Percentiles rank a stretch among this genome's conserved stretches.
phyloP scores from a whole-genome alignment of 192 early-diverging fungal genomes.

The Haplosporangium gracile region DNA sequence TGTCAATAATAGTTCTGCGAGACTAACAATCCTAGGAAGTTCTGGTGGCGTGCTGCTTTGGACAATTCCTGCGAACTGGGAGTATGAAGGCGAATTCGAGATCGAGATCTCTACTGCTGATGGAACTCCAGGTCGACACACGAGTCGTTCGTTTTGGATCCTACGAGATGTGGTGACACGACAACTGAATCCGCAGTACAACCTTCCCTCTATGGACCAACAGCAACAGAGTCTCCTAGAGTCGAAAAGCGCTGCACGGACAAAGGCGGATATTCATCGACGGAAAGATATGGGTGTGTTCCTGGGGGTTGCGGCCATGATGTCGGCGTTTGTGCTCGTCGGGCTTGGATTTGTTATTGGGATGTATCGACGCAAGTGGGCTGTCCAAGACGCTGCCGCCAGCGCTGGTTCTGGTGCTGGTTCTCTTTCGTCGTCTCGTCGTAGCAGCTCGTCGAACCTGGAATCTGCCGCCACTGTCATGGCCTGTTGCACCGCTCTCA shows the following conservation, averaged over 20 bases:
- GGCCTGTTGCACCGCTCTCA: not conserved
- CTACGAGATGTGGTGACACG: slow-evolving; percentile 36
- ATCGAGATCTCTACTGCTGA: slow-evolving; percentile 9
- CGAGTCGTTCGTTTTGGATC: slow-evolving; percentile 38
- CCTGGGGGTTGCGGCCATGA: slow-evolving; percentile 35
- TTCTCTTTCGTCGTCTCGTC: not conserved
- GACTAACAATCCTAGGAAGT: slow-evolving; percentile 5
- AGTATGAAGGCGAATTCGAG: slow-evolving; percentile 50
- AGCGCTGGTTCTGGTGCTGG: not conserved
- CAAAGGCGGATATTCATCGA: not conserved
- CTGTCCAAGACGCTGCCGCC: not conserved
- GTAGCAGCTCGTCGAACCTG: not conserved
- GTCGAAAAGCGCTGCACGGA: not conserved
- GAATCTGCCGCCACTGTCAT: not conserved
- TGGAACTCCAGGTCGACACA: not conserved
- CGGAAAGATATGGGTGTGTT: slow-evolving; percentile 33
- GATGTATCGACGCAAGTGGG: slow-evolving; percentile 28
- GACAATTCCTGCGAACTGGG: slow-evolving; percentile 50
- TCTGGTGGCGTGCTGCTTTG: slow-evolving; percentile 25
- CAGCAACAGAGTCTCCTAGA: not conserved
- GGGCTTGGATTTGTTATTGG: slow-evolving; percentile 16
- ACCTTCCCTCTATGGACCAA: slow-evolving; percentile 17
- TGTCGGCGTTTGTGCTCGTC: slow-evolving; percentile 27
- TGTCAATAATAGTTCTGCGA: not conserved
- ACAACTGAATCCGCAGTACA: slow-evolving; percentile 17